Evolutionary conservation across 2,329 filamentous ascomycete genomes (phyloP), one percentile per base, ranked within the genome.

Genomic region (Venturia nashicola): DNA sequence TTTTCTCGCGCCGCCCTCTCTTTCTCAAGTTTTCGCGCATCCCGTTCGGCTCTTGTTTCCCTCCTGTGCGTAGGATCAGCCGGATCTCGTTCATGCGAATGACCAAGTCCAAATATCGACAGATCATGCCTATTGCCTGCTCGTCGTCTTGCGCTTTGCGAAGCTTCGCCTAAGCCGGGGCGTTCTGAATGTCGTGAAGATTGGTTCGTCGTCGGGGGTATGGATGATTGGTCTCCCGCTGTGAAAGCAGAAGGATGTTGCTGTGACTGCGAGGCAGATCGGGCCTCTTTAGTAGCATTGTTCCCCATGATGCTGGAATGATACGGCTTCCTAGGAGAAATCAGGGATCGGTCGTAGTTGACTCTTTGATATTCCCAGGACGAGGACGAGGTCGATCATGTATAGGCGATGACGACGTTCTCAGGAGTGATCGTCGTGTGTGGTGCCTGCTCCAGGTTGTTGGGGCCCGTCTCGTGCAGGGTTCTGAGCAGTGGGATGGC

Each of bases 41-140:
- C 94, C 51, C 91, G 84, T 76, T 97, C 94, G 69, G 93, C 90
- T 72, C 88, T 92, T 8, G 91, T 97, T 77, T 97, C 93, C 65
- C 90, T 84, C 65, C 91, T 87, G 51, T 81, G 77, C 69, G 86
- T 83, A 3, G 80, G 73, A 7, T 77, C 73, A 14, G 77, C 72
- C n/a, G 75, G 72, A 67, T 83, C 81, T 69, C 79, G 75, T 65
- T 83, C 79, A 68, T 62, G 66, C 32, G 71, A 75, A 63, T 76
- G 74, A 48, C 79, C 78, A 11, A 87, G 76, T 64, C 82, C 81
- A 40, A 86, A 77, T 67, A 86, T 81, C 1, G 82, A 82, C 42
- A 86, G 76, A 68, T 87, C 83, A 51, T 79, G 80, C 64, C 83
- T 51, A 16, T 20, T 75, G 74, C 81, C 85, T 39, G 78, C 77